These are phyloP conservation scores for Penicillium carneum DNA, from an alignment of 2,329 filamentous ascomycete genomes.

Conservation along the genomic window DNA sequence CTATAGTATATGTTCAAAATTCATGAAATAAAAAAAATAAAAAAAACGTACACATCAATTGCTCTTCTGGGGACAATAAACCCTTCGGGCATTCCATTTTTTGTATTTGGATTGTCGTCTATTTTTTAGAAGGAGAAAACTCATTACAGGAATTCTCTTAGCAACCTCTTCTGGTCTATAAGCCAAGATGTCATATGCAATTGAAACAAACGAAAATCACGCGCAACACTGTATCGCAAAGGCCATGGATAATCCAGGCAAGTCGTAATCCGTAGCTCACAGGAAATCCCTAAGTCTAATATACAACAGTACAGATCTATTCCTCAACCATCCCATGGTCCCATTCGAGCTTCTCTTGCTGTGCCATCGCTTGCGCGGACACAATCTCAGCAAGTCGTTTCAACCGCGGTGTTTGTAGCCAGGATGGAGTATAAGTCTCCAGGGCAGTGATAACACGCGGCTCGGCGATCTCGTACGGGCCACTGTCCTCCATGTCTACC, in stretches of 20 bases:
- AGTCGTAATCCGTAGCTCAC: slow-evolving; percentile 40
- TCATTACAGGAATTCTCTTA: neutral
- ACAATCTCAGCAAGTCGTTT: slow-evolving; percentile 99
- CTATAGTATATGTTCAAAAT: neutral
- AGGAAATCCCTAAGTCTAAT: slow-evolving; percentile 37
- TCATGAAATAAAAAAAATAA: neutral
- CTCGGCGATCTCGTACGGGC: slow-evolving; percentile 97
- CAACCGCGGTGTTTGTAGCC: slow-evolving; percentile 92
- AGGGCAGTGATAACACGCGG: slow-evolving; percentile 92
- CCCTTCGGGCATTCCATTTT: neutral
- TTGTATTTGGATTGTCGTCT: neutral
- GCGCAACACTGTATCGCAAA: slow-evolving; percentile 38
- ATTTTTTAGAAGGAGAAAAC: neutral
- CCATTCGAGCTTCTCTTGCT: slow-evolving; percentile 81
- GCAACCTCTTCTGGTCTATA: slow-evolving; percentile 19
- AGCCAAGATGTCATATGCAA: slow-evolving; percentile 19
- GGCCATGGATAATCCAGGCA: slow-evolving; percentile 27
- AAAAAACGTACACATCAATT: neutral
- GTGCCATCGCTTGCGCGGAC: slow-evolving; percentile 91
- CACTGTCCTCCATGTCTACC: slow-evolving; percentile 98
- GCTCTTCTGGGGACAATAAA: neutral
- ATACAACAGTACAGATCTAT: slow-evolving; percentile 38
- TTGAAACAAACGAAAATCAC: slow-evolving; percentile 30
- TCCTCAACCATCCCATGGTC: slow-evolving; percentile 40
- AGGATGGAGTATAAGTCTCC: slow-evolving; percentile 97